phyloP scores from a whole-genome alignment of 1,284 basidiomycete species.

The Trametes versicolor region DNA sequence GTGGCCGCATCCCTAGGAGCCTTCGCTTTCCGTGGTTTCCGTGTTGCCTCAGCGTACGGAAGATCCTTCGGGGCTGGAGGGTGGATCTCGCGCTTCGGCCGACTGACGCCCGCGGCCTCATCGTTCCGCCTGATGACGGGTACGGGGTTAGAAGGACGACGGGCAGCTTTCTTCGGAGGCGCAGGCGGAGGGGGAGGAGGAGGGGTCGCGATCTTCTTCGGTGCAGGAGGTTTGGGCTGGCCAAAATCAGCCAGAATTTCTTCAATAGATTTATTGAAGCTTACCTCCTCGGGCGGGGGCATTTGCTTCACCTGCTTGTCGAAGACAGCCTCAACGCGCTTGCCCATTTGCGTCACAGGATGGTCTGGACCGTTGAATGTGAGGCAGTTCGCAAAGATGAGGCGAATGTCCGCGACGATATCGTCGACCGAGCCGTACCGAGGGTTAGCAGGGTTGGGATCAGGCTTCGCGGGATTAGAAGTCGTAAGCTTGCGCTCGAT shows the following conservation, averaged over 20 bases:
- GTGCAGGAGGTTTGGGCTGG: slow-evolving; percentile 59
- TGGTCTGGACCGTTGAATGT: slow-evolving; percentile 96
- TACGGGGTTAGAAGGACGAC: slow-evolving; percentile 79
- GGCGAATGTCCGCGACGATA: slow-evolving; percentile 84
- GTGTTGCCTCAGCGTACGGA: slow-evolving; percentile 81
- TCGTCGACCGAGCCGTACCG: slow-evolving; percentile 81
- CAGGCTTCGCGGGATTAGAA: slow-evolving; percentile 82
- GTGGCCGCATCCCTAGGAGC: slow-evolving; percentile 73
- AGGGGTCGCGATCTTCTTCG: slow-evolving; percentile 60
- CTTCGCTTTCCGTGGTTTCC: slow-evolving; percentile 72
- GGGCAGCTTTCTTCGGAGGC: slow-evolving; percentile 60
- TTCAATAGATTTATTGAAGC: slow-evolving; percentile 42
- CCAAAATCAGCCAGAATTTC: slow-evolving; percentile 34
- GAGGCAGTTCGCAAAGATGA: slow-evolving; percentile 90
- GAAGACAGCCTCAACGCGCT: slow-evolving; percentile 85
- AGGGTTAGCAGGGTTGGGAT: slow-evolving; percentile 72
- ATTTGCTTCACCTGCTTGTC: slow-evolving; percentile 90
- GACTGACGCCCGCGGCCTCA: slow-evolving; percentile 61
- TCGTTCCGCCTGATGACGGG: slow-evolving; percentile 83
- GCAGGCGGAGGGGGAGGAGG: slow-evolving; percentile 52
- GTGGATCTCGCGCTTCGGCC: slow-evolving; percentile 97
- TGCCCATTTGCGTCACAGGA: slow-evolving; percentile 81
- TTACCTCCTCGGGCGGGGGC: slow-evolving; percentile 81
- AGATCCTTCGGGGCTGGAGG: slow-evolving; percentile 94
- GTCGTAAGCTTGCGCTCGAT: slow-evolving; percentile 89